These are phyloP conservation scores for Fusarium keratoplasticum DNA, from an alignment of 2,329 filamentous ascomycete genomes.

Conservation along the genomic window DNA sequence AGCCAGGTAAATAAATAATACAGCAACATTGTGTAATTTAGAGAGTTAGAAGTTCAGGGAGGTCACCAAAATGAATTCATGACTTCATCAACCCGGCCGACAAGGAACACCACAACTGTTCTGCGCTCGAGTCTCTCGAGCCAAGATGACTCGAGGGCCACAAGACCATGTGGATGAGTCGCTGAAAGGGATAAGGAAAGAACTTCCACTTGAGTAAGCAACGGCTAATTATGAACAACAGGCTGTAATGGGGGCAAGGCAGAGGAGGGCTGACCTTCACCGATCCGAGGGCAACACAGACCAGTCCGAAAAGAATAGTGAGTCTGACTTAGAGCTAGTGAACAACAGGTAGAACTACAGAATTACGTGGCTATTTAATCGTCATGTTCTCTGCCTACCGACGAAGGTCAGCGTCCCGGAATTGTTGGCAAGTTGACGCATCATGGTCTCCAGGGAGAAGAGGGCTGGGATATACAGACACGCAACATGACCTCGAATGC, in stretches of 20 bases:
- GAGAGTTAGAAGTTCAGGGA: neutral
- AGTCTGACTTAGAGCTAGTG: neutral
- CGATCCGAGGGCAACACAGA: neutral
- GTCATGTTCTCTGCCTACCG: neutral
- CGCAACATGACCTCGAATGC: neutral
- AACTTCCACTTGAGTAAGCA: too few species aligned
- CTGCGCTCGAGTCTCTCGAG: too few species aligned
- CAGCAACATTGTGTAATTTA: neutral
- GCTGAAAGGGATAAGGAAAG: too few species aligned
- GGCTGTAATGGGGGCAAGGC: too few species aligned
- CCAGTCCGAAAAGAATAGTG: neutral
- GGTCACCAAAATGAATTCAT: neutral
- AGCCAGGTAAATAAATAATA: too few species aligned
- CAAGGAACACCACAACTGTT: neutral
- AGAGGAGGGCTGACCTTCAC: neutral
- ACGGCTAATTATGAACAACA: too few species aligned
- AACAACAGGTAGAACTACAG: too few species aligned
- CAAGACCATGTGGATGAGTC: too few species aligned
- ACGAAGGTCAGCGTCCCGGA: neutral
- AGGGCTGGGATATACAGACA: neutral
- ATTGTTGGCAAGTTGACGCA: neutral
- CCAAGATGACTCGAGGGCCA: too few species aligned
- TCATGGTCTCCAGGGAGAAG: neutral
- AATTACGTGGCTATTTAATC: neutral
- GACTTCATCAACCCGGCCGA: accelerated